Evolutionary conservation across 305 asterid genomes (phyloP).

Genomic region (Fraxinus greggii): DNA sequence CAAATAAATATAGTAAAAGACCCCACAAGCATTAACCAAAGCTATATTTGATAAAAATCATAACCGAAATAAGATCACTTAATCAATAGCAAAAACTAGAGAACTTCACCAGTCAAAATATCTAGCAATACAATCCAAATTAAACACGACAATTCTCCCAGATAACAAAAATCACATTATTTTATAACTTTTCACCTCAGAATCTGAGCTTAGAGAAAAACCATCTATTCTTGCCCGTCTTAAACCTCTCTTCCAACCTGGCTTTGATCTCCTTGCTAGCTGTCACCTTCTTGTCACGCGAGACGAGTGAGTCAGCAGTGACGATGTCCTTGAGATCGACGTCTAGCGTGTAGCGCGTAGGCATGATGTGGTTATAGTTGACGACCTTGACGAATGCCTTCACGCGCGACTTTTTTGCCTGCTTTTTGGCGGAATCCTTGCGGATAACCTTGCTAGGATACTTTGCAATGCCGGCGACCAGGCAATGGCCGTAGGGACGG

Average conservation of each 20-base stretch:
- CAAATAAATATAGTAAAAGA: neutral
- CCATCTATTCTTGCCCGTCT: conserved; percentile 45
- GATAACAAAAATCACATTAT: neutral
- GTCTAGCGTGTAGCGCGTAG: conserved; percentile 43
- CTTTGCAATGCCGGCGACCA: conserved; percentile 42
- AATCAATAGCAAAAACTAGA: neutral
- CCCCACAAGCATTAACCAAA: neutral
- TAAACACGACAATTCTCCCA: neutral
- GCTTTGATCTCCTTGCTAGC: conserved; percentile 36
- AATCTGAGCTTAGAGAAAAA: conserved; percentile 43
- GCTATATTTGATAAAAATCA: neutral
- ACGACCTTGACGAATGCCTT: conserved; percentile 39
- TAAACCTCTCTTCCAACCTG: conserved; percentile 37
- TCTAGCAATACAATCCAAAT: neutral
- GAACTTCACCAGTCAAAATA: neutral
- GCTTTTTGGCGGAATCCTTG: conserved; percentile 40
- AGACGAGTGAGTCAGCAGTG: conserved; percentile 22
- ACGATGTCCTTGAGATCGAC: conserved; percentile 38
- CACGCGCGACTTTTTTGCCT: conserved; percentile 43
- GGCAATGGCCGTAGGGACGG: conserved; percentile 42
- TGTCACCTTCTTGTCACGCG: conserved; percentile 42
- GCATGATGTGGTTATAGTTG: conserved; percentile 43
- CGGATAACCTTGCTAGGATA: conserved; percentile 39
- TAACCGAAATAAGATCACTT: neutral
- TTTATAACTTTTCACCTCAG: neutral